A percentile compares a stretch with the other conserved stretches of the same genome.
Conservation (phyloP, 2,329 filamentous ascomycete genomes). For the Lachnellula subtilissima region DNA sequence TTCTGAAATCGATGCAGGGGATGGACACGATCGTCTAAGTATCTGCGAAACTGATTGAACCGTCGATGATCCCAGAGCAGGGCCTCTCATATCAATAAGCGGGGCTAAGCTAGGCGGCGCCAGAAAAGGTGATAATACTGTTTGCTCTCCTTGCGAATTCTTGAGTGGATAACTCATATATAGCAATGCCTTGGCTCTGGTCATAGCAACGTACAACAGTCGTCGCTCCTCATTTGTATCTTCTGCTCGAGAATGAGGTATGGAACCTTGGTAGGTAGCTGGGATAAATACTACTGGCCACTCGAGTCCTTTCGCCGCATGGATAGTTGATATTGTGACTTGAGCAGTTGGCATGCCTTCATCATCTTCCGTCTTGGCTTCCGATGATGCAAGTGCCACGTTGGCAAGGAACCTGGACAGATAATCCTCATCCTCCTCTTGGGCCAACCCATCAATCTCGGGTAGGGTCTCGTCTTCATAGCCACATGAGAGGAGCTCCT, state of each 20-base stretch:
- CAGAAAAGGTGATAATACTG: slow-evolving; percentile 69
- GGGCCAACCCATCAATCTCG: slow-evolving; percentile 65
- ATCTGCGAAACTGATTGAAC: slow-evolving; percentile 68
- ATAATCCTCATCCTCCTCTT: slow-evolving; percentile 57
- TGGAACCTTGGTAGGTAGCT: slow-evolving; percentile 81
- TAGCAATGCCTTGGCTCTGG: slow-evolving; percentile 76
- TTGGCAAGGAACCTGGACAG: slow-evolving; percentile 84
- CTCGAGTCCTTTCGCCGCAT: slow-evolving; percentile 91
- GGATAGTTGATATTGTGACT: slow-evolving; percentile 92
- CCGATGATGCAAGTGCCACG: slow-evolving; percentile 77
- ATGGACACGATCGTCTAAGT: slow-evolving; percentile 57
- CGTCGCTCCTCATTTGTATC: slow-evolving; percentile 83
- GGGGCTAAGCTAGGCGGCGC: slow-evolving; percentile 47
- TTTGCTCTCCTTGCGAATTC: slow-evolving; percentile 57
- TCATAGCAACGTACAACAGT: slow-evolving; percentile 95
- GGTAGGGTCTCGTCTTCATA: slow-evolving; percentile 55
- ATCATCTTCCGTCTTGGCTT: slow-evolving; percentile 61
- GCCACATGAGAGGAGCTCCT: slow-evolving; percentile 25
- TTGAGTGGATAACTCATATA: slow-evolving; percentile 78
- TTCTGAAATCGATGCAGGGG: slow-evolving; percentile 38
- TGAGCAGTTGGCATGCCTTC: slow-evolving; percentile 53
- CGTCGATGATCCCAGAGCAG: slow-evolving; percentile 59
- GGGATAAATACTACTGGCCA: slow-evolving; percentile 96
- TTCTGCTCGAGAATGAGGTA: slow-evolving; percentile 82
- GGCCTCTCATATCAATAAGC: slow-evolving; percentile 58